Base-by-base conservation (phyloP, 2,329 filamentous ascomycete species). In the Exophiala oligosperma region DNA sequence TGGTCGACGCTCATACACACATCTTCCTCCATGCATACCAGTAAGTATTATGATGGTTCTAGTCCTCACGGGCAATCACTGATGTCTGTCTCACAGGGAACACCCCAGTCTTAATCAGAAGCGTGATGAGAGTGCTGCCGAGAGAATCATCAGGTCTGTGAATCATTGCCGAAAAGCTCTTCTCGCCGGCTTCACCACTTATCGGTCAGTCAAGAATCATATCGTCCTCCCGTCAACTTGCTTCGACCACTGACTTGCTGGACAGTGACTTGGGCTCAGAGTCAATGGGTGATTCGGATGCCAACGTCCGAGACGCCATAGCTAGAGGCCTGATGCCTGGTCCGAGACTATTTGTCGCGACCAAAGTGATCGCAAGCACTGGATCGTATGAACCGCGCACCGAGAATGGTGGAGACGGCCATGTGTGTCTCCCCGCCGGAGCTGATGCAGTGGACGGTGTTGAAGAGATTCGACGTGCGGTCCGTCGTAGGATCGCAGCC, bases 111-210 rank as follows among this genome's bases (percentile, higher is more conserved):
- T 28, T 28, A 28, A 28, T 28, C 83, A 86, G 66, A 80, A 84
- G 69, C 79, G 82, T 37, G 81, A 85, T 60, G 81, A 85, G 64
- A 81, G 80, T 54, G 68, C 81, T 14, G 77, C 83, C 6, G 83
- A 86, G 65, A 74, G 82, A 24, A 74, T 79, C 24, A 76, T 86
- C 48, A 78, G 83, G n/a, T 79, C 79, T 0, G 78, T 79, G 6
- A 81, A 83, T 59, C 78, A 83, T 61, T 77, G 77, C 59, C 79
- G 78, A 47, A 73, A 75, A 0, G 82, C 80, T 1, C 72, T 86
- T 9, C 69, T 81, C 28, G 81, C 82, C 0, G 83, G 83, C 4
- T 85, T 81, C 72, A 86, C 81, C 0, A 84, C 81, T 1, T 83
- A 83, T 67, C 74, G 81, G 12, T 41, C 14, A 21, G 38, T 41